Evolutionary conservation across 163 green algal species (phyloP).

Genomic region (Chlamydomonas reinhardtii): DNA sequence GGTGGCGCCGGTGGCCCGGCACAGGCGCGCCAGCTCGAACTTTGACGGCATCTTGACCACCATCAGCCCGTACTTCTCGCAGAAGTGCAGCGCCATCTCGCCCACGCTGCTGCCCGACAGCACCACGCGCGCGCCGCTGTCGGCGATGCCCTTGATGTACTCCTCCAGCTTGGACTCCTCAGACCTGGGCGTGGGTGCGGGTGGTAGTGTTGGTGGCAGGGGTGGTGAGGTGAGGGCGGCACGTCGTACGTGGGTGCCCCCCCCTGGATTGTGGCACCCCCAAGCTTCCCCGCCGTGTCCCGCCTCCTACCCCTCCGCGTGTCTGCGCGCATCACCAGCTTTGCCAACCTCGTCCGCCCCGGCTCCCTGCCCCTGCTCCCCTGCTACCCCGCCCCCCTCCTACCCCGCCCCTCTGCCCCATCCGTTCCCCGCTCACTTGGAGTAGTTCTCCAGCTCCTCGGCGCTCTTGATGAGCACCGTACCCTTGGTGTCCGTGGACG

Average conservation of each 20-base stretch:
- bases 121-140: constrained; percentile 77
- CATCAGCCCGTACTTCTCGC: constrained; percentile 96
- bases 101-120: constrained; percentile 89
- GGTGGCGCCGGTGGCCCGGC: constrained; percentile 88
- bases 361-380: no score
- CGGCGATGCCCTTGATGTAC: constrained; percentile 89
- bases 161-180: constrained; percentile 95
- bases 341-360: no score
- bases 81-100: constrained; percentile 99
- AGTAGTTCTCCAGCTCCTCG: constrained; percentile 96
- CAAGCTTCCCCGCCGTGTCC: no score
- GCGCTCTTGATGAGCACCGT: constrained; percentile 97
- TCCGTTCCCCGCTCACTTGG: constrained; percentile 63
- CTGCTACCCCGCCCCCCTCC: no score
- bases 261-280: no score
- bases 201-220: no score
- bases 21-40: constrained; percentile 98
- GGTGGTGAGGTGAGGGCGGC: no score
- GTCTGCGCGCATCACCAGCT: no score
- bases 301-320: no score
- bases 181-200: constrained; percentile 38
- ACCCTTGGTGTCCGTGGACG: constrained; percentile 97
- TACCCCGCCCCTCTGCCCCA: no score
- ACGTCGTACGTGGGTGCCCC: no score
- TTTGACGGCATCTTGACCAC: constrained; percentile 95